Percentiles rank a stretch among this genome's conserved stretches.
These are phyloP conservation scores for Phytophthora europaea DNA, from an alignment of 352 stramenopile species.

Conservation along the genomic window DNA sequence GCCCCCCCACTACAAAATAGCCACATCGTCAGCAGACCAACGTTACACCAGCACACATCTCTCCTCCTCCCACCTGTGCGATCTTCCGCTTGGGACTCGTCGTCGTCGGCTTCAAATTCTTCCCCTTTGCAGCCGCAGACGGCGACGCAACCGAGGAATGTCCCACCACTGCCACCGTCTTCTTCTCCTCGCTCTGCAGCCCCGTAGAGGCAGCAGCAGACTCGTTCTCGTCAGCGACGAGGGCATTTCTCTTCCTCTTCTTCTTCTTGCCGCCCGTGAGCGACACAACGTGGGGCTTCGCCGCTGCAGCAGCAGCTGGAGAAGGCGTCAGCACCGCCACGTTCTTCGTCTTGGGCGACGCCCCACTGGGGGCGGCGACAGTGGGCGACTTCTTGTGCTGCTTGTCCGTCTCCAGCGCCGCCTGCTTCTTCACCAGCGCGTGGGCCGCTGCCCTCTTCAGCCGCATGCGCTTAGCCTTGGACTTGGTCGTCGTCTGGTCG, in stretches of 20 bases:
- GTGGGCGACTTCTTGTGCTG: constrained; percentile 11
- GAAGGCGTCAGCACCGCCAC: constrained; percentile 13
- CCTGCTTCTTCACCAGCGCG: constrained; percentile 30
- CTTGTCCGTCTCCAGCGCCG: constrained; percentile 2
- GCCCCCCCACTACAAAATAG: not conserved
- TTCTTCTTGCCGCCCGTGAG: constrained; percentile 40
- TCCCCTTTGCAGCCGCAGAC: not conserved
- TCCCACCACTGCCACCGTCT: constrained; percentile 12
- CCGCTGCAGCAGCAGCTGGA: not conserved
- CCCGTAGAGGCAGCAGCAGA: not conserved
- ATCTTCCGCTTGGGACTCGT: constrained; percentile 25
- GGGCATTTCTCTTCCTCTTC: constrained; percentile 22
- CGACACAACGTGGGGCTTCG: constrained; percentile 33
- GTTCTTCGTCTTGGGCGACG: constrained; percentile 12
- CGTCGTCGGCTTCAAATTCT: not conserved
- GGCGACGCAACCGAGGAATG: not conserved
- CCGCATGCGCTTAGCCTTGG: constrained; percentile 45
- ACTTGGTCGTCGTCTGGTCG: constrained; percentile 35
- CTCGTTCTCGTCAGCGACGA: not conserved
- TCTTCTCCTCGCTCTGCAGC: constrained; percentile 18
- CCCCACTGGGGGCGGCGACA: not conserved
- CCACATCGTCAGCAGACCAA: not conserved
- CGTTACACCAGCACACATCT: not conserved
- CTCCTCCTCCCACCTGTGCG: constrained; percentile 10
- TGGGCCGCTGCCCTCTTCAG: constrained; percentile 15